These are phyloP conservation scores for Cyberlindnera sargentensis DNA, from an alignment of 805 yeast species.

Conservation along the genomic window DNA sequence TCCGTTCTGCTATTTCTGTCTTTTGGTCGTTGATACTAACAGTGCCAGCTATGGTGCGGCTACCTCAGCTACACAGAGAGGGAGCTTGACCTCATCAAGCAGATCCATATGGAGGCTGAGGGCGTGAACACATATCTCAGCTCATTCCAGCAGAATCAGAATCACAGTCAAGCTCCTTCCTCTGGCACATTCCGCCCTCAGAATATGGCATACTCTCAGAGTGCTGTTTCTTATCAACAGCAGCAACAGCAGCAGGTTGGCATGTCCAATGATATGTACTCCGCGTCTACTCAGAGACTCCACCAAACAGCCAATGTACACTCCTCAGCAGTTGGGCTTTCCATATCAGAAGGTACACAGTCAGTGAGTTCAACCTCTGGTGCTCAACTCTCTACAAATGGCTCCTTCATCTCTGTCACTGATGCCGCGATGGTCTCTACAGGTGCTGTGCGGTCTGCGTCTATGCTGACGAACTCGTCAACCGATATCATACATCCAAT, in stretches of 20 bases:
- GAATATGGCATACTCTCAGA: no score
- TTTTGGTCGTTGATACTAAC: not conserved
- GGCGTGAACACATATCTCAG: not conserved
- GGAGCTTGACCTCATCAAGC: slow-evolving; percentile 9
- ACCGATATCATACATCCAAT: not conserved
- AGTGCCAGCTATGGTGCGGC: slow-evolving; percentile 9
- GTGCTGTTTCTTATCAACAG: not conserved
- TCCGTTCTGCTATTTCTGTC: not conserved
- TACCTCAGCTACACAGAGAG: slow-evolving; percentile 13
- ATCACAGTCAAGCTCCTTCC: not conserved
- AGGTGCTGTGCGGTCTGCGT: no score
- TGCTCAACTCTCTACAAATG: no score
- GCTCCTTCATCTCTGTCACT: no score
- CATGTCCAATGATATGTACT: no score
- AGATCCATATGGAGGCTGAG: slow-evolving; percentile 9
- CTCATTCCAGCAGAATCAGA: not conserved
- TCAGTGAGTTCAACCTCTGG: no score
- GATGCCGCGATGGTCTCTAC: no score
- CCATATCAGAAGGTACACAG: no score
- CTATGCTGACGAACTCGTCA: not conserved
- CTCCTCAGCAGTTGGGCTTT: no score
- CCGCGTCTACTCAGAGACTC: no score
- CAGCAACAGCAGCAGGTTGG: no score
- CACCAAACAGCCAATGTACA: no score
- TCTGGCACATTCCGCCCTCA: not conserved